These are phyloP conservation scores for Lipomyces japonicus DNA, from an alignment of 805 yeast genomes.

Conservation along the genomic window DNA sequence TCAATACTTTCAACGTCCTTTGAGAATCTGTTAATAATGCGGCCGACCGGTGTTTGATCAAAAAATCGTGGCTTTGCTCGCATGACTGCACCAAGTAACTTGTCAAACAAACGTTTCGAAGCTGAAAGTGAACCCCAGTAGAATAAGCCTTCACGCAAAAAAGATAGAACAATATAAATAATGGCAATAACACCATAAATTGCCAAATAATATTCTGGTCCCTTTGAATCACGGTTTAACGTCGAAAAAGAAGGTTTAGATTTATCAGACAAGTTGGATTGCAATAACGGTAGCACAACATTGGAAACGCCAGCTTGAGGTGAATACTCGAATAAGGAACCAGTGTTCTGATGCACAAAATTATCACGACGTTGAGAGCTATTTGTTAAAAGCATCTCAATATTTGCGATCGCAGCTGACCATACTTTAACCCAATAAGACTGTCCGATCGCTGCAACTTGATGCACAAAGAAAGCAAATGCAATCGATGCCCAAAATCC, in stretches of 20 bases:
- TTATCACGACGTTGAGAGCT: neutral
- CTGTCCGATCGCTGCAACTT: slow-evolving; percentile 61
- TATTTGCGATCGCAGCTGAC: slow-evolving; percentile 44
- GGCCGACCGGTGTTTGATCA: slow-evolving; percentile 92
- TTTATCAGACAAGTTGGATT: neutral
- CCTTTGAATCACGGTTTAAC: slow-evolving; percentile 5
- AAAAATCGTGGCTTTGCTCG: slow-evolving; percentile 83
- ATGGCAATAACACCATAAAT: slow-evolving; percentile 73
- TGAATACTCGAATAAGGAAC: slow-evolving; percentile 8
- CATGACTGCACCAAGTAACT: slow-evolving; percentile 61
- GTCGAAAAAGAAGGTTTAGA: neutral
- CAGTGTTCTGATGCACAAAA: too few relatives aligned
- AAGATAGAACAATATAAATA: slow-evolving; percentile 43
- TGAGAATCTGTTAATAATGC: slow-evolving; percentile 94
- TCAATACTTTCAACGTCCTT: slow-evolving; percentile 92
- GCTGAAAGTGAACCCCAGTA: slow-evolving; percentile 73
- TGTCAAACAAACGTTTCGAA: slow-evolving; percentile 67
- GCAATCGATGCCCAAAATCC: slow-evolving; percentile 50
- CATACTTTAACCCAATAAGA: slow-evolving; percentile 89
- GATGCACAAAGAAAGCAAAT: slow-evolving; percentile 52
- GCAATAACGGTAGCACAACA: slow-evolving; percentile 8
- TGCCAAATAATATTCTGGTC: slow-evolving; percentile 52
- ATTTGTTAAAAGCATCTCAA: slow-evolving; percentile 4
- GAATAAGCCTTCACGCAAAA: slow-evolving; percentile 52
- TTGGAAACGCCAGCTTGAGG: slow-evolving; percentile 17